Percentiles rank a stretch among this genome's conserved stretches.
These are phyloP conservation scores for Solanum neorickii DNA, from an alignment of 257 asterid species.

Conservation along the genomic window DNA sequence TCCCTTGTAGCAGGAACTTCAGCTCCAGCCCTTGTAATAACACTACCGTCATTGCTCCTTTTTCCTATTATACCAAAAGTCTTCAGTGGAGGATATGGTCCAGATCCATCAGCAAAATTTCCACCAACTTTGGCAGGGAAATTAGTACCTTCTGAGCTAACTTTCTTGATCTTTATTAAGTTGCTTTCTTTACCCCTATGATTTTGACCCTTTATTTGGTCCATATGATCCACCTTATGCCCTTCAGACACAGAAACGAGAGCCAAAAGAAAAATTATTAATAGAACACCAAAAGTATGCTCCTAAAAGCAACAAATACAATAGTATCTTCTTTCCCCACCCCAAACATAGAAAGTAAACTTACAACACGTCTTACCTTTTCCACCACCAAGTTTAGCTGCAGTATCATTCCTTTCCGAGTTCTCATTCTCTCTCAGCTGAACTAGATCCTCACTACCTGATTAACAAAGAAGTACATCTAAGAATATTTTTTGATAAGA, in stretches of 20 bases:
- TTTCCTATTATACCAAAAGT: conserved; percentile 33
- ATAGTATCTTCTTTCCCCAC: neutral
- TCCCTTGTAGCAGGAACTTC: conserved; percentile 32
- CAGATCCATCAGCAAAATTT: conserved; percentile 28
- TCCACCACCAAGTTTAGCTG: conserved; percentile 13
- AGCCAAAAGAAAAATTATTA: neutral
- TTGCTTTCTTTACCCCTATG: conserved; percentile 21
- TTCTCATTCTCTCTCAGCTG: conserved; percentile 8
- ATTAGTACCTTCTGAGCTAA: conserved; percentile 11
- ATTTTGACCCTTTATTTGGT: conserved; percentile 36
- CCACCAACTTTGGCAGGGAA: conserved; percentile 17
- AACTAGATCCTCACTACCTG: conserved; percentile 27
- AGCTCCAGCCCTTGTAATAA: conserved; percentile 21
- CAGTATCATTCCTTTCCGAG: conserved; percentile 16
- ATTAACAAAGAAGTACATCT: neutral
- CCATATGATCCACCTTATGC: conserved; percentile 13
- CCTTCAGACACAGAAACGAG: conserved; percentile 9
- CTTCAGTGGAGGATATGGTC: conserved; percentile 28
- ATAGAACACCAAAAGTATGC: neutral
- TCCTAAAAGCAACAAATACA: neutral
- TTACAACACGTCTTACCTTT: conserved; percentile 8
- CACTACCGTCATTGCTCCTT: conserved; percentile 31
- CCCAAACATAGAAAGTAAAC: neutral
- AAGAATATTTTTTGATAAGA: neutral
- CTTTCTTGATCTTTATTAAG: conserved; percentile 27